Evolutionary conservation across 768 basidiomycete genomes (phyloP).

Genomic region (Ramaria sp.): DNA sequence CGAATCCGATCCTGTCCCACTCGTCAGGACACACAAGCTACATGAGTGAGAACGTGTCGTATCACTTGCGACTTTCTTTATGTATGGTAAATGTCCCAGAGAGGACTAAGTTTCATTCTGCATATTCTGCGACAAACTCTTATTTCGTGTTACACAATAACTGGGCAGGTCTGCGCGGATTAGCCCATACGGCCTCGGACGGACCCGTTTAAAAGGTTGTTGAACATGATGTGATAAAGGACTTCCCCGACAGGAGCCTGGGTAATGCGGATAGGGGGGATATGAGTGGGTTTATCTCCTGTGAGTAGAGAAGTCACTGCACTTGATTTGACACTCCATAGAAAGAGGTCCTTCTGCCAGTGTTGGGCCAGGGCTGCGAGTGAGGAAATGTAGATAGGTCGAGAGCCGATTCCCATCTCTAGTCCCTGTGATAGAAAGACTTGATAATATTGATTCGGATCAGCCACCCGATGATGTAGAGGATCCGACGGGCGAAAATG

Average conservation of each 20-base stretch:
- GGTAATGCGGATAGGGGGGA: not conserved
- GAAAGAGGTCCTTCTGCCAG: not conserved
- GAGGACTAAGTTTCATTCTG: too few relatives aligned
- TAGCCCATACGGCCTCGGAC: too few relatives aligned
- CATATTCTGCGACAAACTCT: too few relatives aligned
- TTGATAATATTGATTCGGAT: not conserved
- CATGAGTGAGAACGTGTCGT: too few relatives aligned
- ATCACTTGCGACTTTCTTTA: too few relatives aligned
- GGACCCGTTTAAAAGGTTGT: not conserved
- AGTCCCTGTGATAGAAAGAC: not conserved
- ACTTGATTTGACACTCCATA: too few relatives aligned
- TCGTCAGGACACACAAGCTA: too few relatives aligned
- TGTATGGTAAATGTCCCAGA: too few relatives aligned
- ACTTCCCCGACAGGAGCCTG: not conserved
- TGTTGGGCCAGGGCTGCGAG: not conserved
- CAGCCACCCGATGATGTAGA: not conserved
- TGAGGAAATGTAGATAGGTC: not conserved
- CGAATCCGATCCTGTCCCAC: too few relatives aligned
- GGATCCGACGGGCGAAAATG: not conserved
- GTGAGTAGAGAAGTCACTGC: not conserved
- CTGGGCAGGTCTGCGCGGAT: too few relatives aligned
- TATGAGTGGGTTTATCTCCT: not conserved
- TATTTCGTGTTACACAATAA: too few relatives aligned
- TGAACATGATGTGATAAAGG: not conserved
- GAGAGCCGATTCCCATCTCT: not conserved